Evolutionary conservation across 2,329 filamentous ascomycete genomes (phyloP).

Genomic region (Trichophyton rubrum): DNA sequence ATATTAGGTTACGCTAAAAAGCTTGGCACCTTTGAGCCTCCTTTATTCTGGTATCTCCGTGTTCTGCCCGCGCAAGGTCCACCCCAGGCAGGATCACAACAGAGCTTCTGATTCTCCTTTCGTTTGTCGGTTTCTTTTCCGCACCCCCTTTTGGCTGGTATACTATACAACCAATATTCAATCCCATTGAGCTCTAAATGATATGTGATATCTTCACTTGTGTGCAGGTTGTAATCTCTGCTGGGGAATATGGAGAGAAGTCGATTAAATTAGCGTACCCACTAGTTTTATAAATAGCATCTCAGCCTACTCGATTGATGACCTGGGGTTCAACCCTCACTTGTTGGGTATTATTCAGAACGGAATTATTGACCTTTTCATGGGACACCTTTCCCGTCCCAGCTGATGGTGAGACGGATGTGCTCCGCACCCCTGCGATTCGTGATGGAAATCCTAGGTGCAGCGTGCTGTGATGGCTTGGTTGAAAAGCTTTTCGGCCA

Average conservation of each 20-base stretch:
- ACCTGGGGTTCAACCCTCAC: neutral
- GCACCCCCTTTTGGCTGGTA: neutral
- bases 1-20: neutral
- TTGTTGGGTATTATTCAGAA: neutral
- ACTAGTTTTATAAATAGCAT: slow-evolving; percentile 3
- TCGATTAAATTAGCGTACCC: neutral
- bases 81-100: neutral
- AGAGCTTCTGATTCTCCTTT: neutral
- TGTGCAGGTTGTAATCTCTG: neutral
- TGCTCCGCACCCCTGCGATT: neutral
- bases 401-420: neutral
- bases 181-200: neutral
- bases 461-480: neutral
- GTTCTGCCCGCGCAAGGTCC: neutral
- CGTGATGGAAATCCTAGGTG: neutral
- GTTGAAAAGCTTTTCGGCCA: neutral
- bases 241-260: neutral
- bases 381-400: neutral
- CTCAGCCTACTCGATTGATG: neutral
- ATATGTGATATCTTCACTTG: neutral
- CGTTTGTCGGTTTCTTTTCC: neutral
- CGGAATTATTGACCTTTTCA: neutral
- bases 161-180: neutral
- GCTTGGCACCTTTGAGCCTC: slow-evolving; percentile 4
- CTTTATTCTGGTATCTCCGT: neutral